phyloP scores from a whole-genome alignment of 1,284 basidiomycete genomes.

The Tilletia indica region DNA sequence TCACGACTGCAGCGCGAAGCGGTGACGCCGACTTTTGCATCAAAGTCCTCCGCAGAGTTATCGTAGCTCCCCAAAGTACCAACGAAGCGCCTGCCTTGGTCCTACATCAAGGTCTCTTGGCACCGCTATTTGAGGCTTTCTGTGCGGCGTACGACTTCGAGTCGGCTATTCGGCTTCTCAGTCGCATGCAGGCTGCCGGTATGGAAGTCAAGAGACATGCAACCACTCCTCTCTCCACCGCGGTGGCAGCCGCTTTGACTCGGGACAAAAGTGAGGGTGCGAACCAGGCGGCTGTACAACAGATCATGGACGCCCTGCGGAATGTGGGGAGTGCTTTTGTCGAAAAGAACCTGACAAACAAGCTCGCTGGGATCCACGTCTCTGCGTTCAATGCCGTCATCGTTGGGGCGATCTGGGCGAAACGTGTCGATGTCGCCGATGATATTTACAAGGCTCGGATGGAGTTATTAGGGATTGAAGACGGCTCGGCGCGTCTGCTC shows the following conservation, averaged over 20 bases:
- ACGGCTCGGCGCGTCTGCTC: neutral
- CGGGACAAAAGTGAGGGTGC: neutral
- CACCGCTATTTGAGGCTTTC: constrained; percentile 41
- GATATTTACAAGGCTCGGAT: constrained; percentile 12
- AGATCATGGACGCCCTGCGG: neutral
- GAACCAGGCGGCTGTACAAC: neutral
- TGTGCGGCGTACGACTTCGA: constrained; percentile 29
- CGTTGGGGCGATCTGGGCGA: constrained; percentile 4
- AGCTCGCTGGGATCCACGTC: neutral
- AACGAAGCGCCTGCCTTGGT: neutral
- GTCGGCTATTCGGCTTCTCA: neutral
- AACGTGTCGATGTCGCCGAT: constrained; percentile 1
- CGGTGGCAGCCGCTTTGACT: neutral
- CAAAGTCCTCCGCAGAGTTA: constrained; percentile 23
- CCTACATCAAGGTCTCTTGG: constrained; percentile 41
- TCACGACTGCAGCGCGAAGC: constrained; percentile 35
- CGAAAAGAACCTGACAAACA: neutral
- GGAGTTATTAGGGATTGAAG: constrained; percentile 2
- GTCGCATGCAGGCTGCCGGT: constrained; percentile 10
- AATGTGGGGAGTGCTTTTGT: constrained; percentile 12
- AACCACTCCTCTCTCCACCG: neutral
- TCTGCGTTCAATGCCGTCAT: constrained; percentile 12
- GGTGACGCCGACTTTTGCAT: constrained; percentile 30
- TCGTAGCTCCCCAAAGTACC: neutral
- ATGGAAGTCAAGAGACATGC: constrained; percentile 14